These are phyloP conservation scores for Endotrypanum monterogeii DNA, from an alignment of 208 protist species.

Conservation along the genomic window DNA sequence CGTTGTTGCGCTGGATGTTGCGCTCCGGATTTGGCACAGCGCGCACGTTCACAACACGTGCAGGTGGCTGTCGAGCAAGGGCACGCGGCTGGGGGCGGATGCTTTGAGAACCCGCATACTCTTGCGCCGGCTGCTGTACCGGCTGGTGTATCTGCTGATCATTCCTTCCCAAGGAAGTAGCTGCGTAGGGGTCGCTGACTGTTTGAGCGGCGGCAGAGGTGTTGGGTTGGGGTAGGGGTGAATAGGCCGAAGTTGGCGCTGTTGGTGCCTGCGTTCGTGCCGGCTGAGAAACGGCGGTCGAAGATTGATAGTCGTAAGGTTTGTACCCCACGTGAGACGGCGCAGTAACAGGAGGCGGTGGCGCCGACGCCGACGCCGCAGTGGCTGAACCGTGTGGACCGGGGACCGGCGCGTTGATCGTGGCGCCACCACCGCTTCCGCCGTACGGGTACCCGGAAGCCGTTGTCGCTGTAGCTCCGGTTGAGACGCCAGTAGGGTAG, in stretches of 20 bases:
- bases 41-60: slow-evolving; percentile 51
- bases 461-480: slow-evolving; percentile 8
- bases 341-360: slow-evolving; percentile 1
- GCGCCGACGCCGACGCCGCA: slow-evolving; percentile 20
- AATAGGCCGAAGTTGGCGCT: slow-evolving; percentile 5
- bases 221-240: neutral
- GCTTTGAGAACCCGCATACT: neutral
- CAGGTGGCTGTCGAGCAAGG: slow-evolving; percentile 42
- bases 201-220: neutral
- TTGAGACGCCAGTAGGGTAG: neutral
- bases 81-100: slow-evolving; percentile 7
- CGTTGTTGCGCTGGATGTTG: slow-evolving; percentile 49
- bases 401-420: slow-evolving; percentile 10
- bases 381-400: slow-evolving; percentile 17
- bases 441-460: slow-evolving; percentile 31
- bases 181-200: slow-evolving; percentile 6
- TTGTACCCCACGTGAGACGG: slow-evolving; percentile 9
- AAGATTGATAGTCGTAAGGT: slow-evolving; percentile 20
- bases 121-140: neutral
- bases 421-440: slow-evolving; percentile 10
- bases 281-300: neutral
- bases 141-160: neutral
- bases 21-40: slow-evolving; percentile 58
- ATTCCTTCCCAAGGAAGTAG: neutral
- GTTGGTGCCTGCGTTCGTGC: neutral